phyloP scores from a whole-genome alignment of 179 eudicot species.

The Patellifolia procumbens region DNA sequence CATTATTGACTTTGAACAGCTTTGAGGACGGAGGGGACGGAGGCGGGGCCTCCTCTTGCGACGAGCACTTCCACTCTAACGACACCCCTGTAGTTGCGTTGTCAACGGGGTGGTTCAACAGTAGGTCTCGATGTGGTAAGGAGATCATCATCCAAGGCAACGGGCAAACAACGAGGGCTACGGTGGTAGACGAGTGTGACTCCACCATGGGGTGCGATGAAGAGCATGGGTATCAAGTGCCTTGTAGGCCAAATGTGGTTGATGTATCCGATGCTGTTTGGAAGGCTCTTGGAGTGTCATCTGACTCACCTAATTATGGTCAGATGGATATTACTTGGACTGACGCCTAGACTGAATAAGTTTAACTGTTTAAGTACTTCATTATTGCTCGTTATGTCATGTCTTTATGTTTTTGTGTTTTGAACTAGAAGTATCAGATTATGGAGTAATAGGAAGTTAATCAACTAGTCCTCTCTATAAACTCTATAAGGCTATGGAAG shows the following conservation, averaged over 20 bases:
- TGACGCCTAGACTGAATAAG: no score
- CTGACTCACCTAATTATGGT: constrained; percentile 30
- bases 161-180: constrained; percentile 40
- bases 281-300: constrained; percentile 47
- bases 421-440: no score
- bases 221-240: constrained; percentile 51
- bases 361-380: no score
- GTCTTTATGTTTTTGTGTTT: no score
- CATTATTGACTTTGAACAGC: constrained; percentile 46
- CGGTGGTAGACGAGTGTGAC: constrained; percentile 60
- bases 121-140: constrained; percentile 37
- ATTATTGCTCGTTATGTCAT: no score
- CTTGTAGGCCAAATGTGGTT: constrained; percentile 46
- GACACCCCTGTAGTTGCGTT: constrained; percentile 41
- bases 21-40: constrained; percentile 46
- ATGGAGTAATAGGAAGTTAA: no score
- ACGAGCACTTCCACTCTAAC: constrained; percentile 36
- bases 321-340: constrained; percentile 48
- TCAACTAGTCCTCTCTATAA: no score
- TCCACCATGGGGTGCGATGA: constrained; percentile 50
- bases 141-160: constrained; percentile 35
- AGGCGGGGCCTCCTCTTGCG: constrained; percentile 45
- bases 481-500: no score
- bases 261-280: constrained; percentile 59
- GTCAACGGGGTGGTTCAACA: constrained; percentile 53